These are phyloP conservation scores for Xerocomellus dryophilus DNA, from an alignment of 768 basidiomycete species.

Conservation along the genomic window DNA sequence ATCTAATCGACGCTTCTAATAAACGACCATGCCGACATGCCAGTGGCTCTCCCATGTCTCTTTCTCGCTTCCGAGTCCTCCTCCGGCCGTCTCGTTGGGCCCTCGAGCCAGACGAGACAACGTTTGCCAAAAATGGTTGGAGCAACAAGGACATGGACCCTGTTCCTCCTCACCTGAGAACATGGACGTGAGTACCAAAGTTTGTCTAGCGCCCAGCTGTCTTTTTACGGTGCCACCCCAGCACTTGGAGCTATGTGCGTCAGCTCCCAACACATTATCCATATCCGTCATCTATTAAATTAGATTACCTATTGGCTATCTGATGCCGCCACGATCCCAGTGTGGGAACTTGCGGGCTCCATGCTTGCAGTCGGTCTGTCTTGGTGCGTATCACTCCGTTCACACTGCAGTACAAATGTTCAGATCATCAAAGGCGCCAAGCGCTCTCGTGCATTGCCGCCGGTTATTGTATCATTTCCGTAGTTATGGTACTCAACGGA, in stretches of 20 bases:
- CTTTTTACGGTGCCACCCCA: conserved; percentile 2
- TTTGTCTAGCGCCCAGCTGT: background rate
- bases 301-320: conserved; percentile 30
- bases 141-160: conserved; percentile 78
- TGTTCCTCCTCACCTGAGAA: conserved; percentile 56
- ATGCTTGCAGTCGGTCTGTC: conserved; percentile 77
- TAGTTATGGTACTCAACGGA: conserved; percentile 77
- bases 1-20: conserved; percentile 11
- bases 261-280: conserved; percentile 42
- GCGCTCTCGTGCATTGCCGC: conserved; percentile 67
- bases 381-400: conserved; percentile 42
- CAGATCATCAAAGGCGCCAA: conserved; percentile 49
- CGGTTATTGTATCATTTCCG: conserved; percentile 69
- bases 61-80: conserved; percentile 30
- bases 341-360: conserved; percentile 53
- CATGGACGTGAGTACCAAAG: conserved; percentile 52
- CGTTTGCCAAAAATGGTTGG: conserved; percentile 56
- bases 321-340: conserved; percentile 23
- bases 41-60: background rate
- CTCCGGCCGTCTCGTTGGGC: conserved; percentile 38
- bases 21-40: conserved; percentile 2
- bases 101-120: conserved; percentile 49
- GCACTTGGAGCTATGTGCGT: conserved; percentile 64
- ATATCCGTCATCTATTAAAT: background rate
- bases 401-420: background rate